These are phyloP conservation scores for Hirschioporus abietinus DNA, from an alignment of 768 basidiomycete genomes.

Conservation along the genomic window DNA sequence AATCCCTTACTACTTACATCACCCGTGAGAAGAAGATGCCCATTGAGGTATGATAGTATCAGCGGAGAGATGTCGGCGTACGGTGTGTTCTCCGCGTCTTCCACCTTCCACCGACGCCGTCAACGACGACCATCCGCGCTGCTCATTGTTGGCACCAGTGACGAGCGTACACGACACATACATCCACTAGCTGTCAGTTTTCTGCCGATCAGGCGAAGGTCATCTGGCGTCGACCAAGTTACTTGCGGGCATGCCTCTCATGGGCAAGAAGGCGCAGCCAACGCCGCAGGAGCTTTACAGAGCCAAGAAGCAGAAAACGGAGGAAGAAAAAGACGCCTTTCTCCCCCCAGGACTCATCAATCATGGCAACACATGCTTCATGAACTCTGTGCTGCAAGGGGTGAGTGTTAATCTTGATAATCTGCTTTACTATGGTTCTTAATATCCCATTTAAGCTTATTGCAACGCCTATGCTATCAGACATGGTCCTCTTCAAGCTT, in stretches of 20 bases:
- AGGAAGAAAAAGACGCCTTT: conserved; percentile 51
- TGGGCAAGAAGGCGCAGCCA: conserved; percentile 51
- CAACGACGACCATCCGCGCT: background rate
- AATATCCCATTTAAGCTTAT: conserved; percentile 42
- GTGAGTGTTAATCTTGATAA: conserved; percentile 32
- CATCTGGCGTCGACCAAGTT: background rate
- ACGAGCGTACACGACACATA: background rate
- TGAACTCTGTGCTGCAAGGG: conserved; percentile 92
- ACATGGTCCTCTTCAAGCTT: conserved; percentile 53
- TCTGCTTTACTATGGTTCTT: conserved; percentile 4
- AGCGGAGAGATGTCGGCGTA: background rate
- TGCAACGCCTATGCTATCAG: conserved; percentile 56
- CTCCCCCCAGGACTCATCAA: conserved; percentile 74
- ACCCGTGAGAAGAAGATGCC: background rate
- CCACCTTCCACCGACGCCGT: background rate
- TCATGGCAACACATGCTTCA: conserved; percentile 90
- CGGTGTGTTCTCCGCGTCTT: background rate
- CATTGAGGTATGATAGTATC: background rate
- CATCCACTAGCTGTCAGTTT: no score
- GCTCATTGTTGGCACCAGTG: background rate
- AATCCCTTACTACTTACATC: no score
- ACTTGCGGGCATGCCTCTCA: conserved; percentile 15
- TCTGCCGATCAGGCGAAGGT: background rate
- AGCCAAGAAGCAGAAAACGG: conserved; percentile 55
- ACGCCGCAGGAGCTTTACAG: conserved; percentile 62